Conservation (phyloP, 129 eudicot species). For the Saussurea involucrata region DNA sequence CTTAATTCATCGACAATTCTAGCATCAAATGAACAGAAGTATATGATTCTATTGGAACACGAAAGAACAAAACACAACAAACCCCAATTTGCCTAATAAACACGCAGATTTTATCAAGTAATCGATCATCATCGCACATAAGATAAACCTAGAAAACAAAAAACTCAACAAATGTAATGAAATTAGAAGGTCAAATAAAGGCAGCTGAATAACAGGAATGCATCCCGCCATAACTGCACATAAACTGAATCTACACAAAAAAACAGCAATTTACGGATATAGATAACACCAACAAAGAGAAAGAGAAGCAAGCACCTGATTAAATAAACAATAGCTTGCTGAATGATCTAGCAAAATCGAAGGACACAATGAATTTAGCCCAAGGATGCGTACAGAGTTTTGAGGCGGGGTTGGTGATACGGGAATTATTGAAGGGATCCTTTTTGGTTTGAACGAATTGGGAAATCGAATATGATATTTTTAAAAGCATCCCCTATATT, state of each 20-base stretch:
- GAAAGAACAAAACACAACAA: not conserved
- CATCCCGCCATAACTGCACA: not conserved
- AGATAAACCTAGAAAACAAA: not conserved
- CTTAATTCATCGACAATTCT: not conserved
- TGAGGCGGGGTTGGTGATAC: constrained; percentile 1
- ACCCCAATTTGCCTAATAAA: not conserved
- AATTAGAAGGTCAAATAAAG: constrained; percentile 10
- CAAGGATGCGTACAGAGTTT: constrained; percentile 4
- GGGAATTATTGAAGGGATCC: constrained; percentile 1
- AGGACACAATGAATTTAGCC: not conserved
- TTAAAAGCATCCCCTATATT: not conserved
- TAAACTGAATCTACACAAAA: not conserved
- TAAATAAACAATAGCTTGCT: not conserved
- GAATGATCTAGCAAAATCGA: constrained; percentile 13
- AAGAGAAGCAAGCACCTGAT: not conserved
- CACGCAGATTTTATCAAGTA: not conserved
- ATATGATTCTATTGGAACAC: not conserved
- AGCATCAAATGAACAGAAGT: not conserved
- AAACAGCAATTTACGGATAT: not conserved
- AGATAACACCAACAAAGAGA: not conserved
- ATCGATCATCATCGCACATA: not conserved
- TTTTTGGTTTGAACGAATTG: not conserved
- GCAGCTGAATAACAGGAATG: not conserved
- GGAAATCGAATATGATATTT: not conserved
- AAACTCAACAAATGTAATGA: not conserved